A percentile compares a stretch with the other conserved stretches of the same genome.
Conservation (phyloP, 495 filamentous ascomycete genomes). For the Sporormia fimetaria region DNA sequence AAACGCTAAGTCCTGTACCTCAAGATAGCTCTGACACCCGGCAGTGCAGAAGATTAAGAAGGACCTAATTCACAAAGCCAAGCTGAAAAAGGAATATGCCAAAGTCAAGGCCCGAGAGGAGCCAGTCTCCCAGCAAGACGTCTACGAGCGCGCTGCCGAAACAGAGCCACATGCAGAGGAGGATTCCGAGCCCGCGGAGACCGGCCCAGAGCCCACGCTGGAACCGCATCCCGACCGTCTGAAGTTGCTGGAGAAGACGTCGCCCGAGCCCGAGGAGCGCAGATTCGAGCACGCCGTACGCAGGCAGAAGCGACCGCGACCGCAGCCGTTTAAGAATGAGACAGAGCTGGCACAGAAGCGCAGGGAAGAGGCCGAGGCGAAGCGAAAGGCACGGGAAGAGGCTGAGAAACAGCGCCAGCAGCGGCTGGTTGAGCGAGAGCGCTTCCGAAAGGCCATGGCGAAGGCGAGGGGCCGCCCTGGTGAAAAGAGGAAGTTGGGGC, state of each 20-base stretch:
- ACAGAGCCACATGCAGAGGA: not conserved
- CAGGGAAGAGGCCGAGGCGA: conserved; percentile 51
- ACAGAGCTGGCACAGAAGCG: conserved; percentile 55
- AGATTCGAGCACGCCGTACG: conserved; percentile 20
- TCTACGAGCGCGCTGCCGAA: conserved; percentile 18
- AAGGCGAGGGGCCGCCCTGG: conserved; percentile 66
- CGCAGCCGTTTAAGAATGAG: conserved; percentile 66
- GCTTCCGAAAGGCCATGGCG: conserved; percentile 35
- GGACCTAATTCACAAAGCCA: conserved; percentile 82
- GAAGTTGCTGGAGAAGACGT: conserved; percentile 47
- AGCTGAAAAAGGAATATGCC: conserved; percentile 84
- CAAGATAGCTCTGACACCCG: not conserved
- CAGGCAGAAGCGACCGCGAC: conserved; percentile 39
- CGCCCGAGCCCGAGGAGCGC: conserved; percentile 24
- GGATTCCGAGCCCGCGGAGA: conserved; percentile 7
- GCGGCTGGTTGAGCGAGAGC: conserved; percentile 39
- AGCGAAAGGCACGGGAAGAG: conserved; percentile 34
- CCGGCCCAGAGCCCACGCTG: conserved; percentile 23
- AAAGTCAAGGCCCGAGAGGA: conserved; percentile 58
- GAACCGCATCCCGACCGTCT: conserved; percentile 64
- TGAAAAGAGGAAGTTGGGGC: conserved; percentile 73
- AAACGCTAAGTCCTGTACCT: not conserved
- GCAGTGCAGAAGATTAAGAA: conserved; percentile 86
- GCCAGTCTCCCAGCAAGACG: conserved; percentile 11
- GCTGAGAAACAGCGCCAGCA: conserved; percentile 35